These are phyloP conservation scores for Tagetes patula DNA, from an alignment of 129 eudicot genomes.

Conservation along the genomic window DNA sequence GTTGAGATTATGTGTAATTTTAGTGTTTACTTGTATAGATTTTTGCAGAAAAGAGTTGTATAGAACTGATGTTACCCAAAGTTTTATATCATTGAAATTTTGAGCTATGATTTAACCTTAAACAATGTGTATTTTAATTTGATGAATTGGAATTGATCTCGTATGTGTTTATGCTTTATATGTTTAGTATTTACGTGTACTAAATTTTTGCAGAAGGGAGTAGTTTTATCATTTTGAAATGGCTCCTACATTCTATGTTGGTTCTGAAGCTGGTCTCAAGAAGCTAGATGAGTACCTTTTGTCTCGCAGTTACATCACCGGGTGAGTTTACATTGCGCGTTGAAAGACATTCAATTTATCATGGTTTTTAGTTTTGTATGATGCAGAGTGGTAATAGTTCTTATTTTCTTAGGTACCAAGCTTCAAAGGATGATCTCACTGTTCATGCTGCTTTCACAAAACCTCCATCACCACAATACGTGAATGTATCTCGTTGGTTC, in stretches of 20 bases:
- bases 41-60: too few species aligned
- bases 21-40: too few species aligned
- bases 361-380: not conserved
- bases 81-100: too few species aligned
- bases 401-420: constrained; percentile 61
- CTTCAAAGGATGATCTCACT: constrained; percentile 88
- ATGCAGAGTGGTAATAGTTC: not conserved
- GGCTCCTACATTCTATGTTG: constrained; percentile 64
- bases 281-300: constrained; percentile 92
- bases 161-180: not conserved
- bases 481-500: constrained; percentile 84
- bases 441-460: constrained; percentile 65
- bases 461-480: constrained; percentile 66
- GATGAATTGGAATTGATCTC: not conserved
- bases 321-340: constrained; percentile 44
- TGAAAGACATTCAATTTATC: not conserved
- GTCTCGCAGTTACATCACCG: constrained; percentile 86
- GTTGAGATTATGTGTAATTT: too few species aligned
- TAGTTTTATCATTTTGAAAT: constrained; percentile 31
- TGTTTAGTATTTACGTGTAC: not conserved
- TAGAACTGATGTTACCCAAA: not conserved
- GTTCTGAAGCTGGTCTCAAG: constrained; percentile 75
- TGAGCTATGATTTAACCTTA: not conserved
- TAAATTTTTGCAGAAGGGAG: constrained; percentile 23
- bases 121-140: not conserved